These are phyloP conservation scores for Apiospora phragmitis DNA, from an alignment of 2,329 filamentous ascomycete species.

Conservation along the genomic window DNA sequence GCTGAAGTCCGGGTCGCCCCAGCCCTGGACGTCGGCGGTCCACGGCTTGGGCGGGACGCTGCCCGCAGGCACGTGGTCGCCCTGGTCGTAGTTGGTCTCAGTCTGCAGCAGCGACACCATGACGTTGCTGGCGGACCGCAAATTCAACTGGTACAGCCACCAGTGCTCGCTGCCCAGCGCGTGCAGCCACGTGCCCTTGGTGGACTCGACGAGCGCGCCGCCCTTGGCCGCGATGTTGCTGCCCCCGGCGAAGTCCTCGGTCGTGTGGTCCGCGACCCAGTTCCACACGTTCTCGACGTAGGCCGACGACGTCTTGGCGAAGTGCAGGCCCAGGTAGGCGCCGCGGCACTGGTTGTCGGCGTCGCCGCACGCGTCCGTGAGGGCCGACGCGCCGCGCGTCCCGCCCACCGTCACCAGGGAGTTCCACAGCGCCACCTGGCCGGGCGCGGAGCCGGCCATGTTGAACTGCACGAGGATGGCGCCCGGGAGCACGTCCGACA, in stretches of 20 bases:
- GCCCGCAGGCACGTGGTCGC: slow-evolving; percentile 35
- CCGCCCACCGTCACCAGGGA: slow-evolving; percentile 39
- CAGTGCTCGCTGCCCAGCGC: slow-evolving; percentile 57
- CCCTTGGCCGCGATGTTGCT: slow-evolving; percentile 50
- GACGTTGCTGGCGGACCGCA: slow-evolving; percentile 50
- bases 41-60: slow-evolving; percentile 37
- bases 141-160: slow-evolving; percentile 59
- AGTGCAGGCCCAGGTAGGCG: slow-evolving; percentile 48
- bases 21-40: slow-evolving; percentile 34
- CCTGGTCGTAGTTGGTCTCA: slow-evolving; percentile 54
- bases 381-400: slow-evolving; percentile 31
- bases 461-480: slow-evolving; percentile 58
- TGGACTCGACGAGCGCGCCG: slow-evolving; percentile 45
- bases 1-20: slow-evolving; percentile 44
- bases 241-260: slow-evolving; percentile 40
- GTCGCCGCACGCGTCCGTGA: slow-evolving; percentile 29
- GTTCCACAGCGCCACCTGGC: slow-evolving; percentile 36
- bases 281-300: slow-evolving; percentile 58
- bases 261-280: slow-evolving; percentile 53
- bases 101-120: slow-evolving; percentile 52
- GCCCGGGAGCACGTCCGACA: slow-evolving; percentile 58
- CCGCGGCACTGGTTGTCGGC: slow-evolving; percentile 41
- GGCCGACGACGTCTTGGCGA: slow-evolving; percentile 44
- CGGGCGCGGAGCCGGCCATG: slow-evolving; percentile 34
- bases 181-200: slow-evolving; percentile 50